Evolutionary conservation across 257 asterid genomes (phyloP).

Genomic region (Solanum rostratum): DNA sequence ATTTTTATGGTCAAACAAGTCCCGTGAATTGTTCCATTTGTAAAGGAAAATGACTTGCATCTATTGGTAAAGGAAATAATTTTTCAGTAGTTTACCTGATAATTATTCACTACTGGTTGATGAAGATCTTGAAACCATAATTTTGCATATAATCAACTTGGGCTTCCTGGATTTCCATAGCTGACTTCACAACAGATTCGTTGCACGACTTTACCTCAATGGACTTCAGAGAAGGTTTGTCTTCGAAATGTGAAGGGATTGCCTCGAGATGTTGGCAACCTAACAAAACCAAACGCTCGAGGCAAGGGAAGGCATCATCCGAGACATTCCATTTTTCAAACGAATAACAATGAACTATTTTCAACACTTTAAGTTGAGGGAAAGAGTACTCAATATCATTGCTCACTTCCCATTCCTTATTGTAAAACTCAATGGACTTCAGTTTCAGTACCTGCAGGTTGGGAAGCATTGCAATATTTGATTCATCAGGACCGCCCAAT

Average conservation of each 20-base stretch:
- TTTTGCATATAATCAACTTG: not conserved
- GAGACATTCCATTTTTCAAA: not conserved
- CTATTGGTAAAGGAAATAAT: no score
- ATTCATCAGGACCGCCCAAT: not conserved
- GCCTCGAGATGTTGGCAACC: not conserved
- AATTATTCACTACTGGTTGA: not conserved
- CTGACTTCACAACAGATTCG: not conserved
- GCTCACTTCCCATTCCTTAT: not conserved
- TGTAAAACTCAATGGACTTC: not conserved
- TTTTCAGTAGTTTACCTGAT: not conserved
- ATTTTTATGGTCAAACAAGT: no score
- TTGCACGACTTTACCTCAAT: not conserved
- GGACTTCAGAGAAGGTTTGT: not conserved
- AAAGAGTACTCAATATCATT: not conserved
- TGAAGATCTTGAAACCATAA: not conserved
- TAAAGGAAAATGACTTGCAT: no score
- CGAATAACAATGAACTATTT: not conserved
- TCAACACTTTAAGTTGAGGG: not conserved
- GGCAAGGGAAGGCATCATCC: not conserved
- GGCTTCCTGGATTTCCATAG: not conserved
- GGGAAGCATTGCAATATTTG: not conserved
- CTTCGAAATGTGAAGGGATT: not conserved
- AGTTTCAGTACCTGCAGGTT: slow-evolving; percentile 1
- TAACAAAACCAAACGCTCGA: not conserved
- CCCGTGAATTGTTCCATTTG: no score